Conservation (phyloP, 306 rosid species). For the Lathyrus oleraceus region DNA sequence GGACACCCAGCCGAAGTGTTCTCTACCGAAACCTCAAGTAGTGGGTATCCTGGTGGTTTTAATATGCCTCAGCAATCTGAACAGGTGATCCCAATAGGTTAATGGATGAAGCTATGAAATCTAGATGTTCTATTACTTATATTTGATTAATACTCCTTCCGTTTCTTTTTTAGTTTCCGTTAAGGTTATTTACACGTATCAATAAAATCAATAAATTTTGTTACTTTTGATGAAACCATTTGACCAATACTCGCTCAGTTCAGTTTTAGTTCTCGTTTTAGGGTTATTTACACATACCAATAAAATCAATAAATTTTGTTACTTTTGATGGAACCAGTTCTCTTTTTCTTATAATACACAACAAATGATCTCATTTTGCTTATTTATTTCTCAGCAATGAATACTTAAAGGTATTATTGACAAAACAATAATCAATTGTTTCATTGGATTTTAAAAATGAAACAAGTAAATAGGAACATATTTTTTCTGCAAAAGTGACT, state of each 20-base stretch:
- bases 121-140: slow-evolving; percentile 8
- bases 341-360: background rate
- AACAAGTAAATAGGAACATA: no score
- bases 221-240: background rate
- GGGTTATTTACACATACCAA: background rate
- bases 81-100: slow-evolving; percentile 61
- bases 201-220: background rate
- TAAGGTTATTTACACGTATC: background rate
- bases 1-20: slow-evolving; percentile 95
- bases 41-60: slow-evolving; percentile 44
- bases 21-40: slow-evolving; percentile 41
- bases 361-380: background rate
- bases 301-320: background rate
- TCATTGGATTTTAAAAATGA: no score
- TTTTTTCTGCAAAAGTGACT: no score
- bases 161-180: background rate
- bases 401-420: background rate
- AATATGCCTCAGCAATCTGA: slow-evolving; percentile 51
- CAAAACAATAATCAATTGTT: background rate
- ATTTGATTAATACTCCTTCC: background rate
- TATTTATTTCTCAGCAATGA: background rate
- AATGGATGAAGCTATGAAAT: slow-evolving; percentile 26
- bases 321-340: background rate
- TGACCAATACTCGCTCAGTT: background rate
- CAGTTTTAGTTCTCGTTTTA: background rate